Evolutionary conservation across 164 flowering plant genomes (phyloP).

Genomic region (Aristolochia fimbriata): DNA sequence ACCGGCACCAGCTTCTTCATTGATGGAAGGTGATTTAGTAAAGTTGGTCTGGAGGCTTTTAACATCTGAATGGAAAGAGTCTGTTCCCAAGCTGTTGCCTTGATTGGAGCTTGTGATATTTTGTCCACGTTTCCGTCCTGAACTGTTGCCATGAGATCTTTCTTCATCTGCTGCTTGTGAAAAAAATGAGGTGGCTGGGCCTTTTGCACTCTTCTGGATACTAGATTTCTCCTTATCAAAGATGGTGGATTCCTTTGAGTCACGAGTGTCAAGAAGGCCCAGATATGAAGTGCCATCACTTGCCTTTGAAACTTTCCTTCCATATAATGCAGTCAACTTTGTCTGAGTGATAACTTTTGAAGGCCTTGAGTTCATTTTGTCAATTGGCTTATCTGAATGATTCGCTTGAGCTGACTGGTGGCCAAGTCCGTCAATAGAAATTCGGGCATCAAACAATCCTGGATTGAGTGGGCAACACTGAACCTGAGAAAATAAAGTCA

Average conservation of each 20-base stretch:
- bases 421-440: constrained; percentile 3
- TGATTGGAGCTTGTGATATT: too few species aligned
- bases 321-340: constrained; percentile 51
- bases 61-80: constrained; percentile 25
- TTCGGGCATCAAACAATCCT: constrained; percentile 5
- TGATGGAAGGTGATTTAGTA: constrained; percentile 38
- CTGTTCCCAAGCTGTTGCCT: too few species aligned
- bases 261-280: constrained; percentile 17
- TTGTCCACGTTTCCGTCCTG: constrained; percentile 37
- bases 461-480: constrained; percentile 1
- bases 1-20: constrained; percentile 42
- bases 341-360: constrained; percentile 43
- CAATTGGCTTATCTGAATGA: constrained; percentile 25
- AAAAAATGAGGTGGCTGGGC: constrained; percentile 12
- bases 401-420: constrained; percentile 21
- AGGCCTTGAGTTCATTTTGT: constrained; percentile 22
- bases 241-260: constrained; percentile 37
- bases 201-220: constrained; percentile 19
- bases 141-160: constrained; percentile 22
- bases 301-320: constrained; percentile 22
- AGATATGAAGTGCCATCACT: constrained; percentile 17
- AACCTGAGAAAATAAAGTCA: constrained; percentile 10
- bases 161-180: constrained; percentile 44
- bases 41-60: constrained; percentile 32
- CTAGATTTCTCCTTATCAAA: constrained; percentile 24